A percentile compares a stretch with the other conserved stretches of the same genome.
phyloP scores from a whole-genome alignment of 257 asterid species.

The Solanum megistacrolobum region DNA sequence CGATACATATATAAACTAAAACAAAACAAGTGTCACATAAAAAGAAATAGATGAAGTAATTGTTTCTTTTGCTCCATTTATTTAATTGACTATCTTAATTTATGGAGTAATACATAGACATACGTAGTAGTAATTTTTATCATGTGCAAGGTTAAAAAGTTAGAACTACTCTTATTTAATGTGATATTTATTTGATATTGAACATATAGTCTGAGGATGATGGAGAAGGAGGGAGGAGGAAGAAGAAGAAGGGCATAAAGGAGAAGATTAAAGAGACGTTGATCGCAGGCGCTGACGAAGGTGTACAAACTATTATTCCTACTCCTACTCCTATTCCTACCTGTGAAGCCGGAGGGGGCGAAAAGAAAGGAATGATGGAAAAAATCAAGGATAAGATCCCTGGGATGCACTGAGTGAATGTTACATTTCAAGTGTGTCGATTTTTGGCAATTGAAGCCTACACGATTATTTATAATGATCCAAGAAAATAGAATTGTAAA shows the following conservation, averaged over 20 bases:
- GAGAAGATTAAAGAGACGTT: constrained; percentile 43
- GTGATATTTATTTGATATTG: neutral
- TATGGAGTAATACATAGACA: neutral
- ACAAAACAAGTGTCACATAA: neutral
- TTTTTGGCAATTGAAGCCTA: neutral
- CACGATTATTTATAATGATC: neutral
- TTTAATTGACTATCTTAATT: neutral
- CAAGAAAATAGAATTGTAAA: neutral
- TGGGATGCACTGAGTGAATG: neutral
- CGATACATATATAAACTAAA: neutral
- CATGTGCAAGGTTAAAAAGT: neutral
- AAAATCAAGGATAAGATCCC: constrained; percentile 13
- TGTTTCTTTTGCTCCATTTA: neutral
- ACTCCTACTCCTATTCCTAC: neutral
- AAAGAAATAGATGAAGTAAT: neutral
- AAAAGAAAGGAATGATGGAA: constrained; percentile 1
- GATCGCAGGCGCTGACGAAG: neutral
- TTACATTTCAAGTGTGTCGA: neutral
- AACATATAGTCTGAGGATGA: constrained; percentile 30
- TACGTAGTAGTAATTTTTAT: neutral
- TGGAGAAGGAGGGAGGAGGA: constrained; percentile 42
- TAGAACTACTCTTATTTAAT: neutral
- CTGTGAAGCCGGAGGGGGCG: neutral
- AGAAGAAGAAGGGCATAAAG: constrained; percentile 39
- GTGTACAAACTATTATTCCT: neutral